These are phyloP conservation scores for Fusarium musae DNA, from an alignment of 2,329 filamentous ascomycete genomes.

Conservation along the genomic window DNA sequence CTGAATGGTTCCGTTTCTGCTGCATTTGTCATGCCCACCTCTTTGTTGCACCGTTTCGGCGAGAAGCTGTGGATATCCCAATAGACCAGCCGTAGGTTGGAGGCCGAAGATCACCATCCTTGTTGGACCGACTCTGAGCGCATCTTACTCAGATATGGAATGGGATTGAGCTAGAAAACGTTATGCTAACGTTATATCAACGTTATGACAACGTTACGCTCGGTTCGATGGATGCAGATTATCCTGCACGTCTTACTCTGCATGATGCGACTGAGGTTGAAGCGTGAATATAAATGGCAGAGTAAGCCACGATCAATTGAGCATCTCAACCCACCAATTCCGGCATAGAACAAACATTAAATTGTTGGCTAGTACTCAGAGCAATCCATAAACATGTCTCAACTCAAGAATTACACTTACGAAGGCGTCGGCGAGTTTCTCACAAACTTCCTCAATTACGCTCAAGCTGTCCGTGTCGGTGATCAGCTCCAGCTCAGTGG, in stretches of 20 bases:
- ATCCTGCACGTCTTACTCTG: background rate
- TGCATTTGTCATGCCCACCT: constrained; percentile 33
- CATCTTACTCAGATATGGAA: background rate
- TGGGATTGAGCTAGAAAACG: background rate
- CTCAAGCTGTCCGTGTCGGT: constrained; percentile 60
- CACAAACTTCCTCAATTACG: constrained; percentile 52
- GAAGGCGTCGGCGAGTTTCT: constrained; percentile 44
- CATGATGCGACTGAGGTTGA: no score
- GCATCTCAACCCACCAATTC: background rate
- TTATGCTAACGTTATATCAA: background rate
- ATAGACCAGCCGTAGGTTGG: rapidly evolving
- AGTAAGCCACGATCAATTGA: background rate
- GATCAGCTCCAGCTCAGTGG: constrained; percentile 59
- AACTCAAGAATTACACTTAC: constrained; percentile 47
- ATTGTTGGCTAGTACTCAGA: no score
- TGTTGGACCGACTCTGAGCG: rapidly evolving
- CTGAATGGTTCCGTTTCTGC: background rate
- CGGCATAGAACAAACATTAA: rapidly evolving
- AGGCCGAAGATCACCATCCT: background rate
- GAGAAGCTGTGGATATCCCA: background rate
- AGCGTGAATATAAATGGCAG: background rate
- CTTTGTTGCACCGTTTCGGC: constrained; percentile 32
- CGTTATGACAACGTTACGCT: background rate
- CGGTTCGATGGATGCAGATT: background rate
- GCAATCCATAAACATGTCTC: constrained; percentile 38